phyloP scores from a whole-genome alignment of 2,329 filamentous ascomycete genomes.

The Myriosclerotinia duriaeana region DNA sequence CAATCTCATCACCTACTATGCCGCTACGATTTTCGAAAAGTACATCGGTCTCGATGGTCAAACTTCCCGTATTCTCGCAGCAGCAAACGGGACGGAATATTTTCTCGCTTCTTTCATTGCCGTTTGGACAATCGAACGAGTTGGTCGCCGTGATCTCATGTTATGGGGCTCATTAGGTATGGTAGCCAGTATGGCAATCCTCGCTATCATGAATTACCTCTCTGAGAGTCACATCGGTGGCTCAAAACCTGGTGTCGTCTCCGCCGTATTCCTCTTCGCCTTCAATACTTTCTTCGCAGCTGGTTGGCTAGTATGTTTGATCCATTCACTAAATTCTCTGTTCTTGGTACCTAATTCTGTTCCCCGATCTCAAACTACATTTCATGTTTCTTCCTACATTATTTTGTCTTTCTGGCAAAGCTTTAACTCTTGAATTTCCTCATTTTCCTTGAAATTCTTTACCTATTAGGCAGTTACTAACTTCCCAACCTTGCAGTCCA shows the following conservation, averaged over 20 bases:
- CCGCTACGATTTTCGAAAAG: slow-evolving; percentile 52
- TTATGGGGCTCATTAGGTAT: slow-evolving; percentile 65
- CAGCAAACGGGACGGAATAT: slow-evolving; percentile 44
- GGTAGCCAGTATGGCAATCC: slow-evolving; percentile 58
- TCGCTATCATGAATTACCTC: slow-evolving; percentile 44
- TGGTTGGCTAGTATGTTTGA: slow-evolving; percentile 45
- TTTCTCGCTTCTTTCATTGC: slow-evolving; percentile 36
- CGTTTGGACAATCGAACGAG: slow-evolving; percentile 50
- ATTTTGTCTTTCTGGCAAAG: too few relatives aligned
- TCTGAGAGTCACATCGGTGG: slow-evolving; percentile 33
- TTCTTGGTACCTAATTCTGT: too few relatives aligned
- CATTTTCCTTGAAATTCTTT: too few relatives aligned
- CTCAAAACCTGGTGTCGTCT: slow-evolving; percentile 27
- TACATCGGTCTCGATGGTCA: slow-evolving; percentile 48
- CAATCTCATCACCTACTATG: slow-evolving; percentile 49
- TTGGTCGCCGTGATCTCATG: slow-evolving; percentile 70
- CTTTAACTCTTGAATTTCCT: too few relatives aligned
- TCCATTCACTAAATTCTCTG: too few relatives aligned
- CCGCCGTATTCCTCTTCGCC: slow-evolving; percentile 45
- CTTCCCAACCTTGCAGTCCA: not conserved
- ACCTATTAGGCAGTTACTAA: too few relatives aligned
- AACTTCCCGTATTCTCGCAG: slow-evolving; percentile 55
- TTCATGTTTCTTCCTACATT: too few relatives aligned
- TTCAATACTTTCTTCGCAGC: slow-evolving; percentile 55
- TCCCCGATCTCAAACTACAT: too few relatives aligned